These are phyloP conservation scores for Cadophora malorum DNA, from an alignment of 2,329 filamentous ascomycete species.

Conservation along the genomic window DNA sequence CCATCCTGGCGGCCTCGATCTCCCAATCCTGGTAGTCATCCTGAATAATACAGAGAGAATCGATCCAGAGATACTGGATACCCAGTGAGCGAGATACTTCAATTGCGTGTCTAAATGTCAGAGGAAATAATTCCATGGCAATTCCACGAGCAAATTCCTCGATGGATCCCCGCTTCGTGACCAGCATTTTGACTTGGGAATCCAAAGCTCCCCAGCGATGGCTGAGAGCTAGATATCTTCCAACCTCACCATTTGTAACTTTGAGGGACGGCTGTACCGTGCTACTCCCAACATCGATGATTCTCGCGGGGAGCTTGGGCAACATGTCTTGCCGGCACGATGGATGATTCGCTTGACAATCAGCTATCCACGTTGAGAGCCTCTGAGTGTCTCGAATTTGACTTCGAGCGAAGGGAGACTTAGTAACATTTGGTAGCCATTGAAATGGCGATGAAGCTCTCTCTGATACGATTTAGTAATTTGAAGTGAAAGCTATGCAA, in stretches of 20 bases:
- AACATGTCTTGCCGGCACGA: constrained; percentile 1
- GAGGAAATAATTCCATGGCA: neutral
- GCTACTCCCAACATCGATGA: neutral
- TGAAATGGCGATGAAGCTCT: neutral
- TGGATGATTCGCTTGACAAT: neutral
- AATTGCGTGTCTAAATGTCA: neutral
- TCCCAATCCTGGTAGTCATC: neutral
- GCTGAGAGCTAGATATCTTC: neutral
- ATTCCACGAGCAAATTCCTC: neutral
- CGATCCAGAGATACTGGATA: neutral
- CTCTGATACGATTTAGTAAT: neutral
- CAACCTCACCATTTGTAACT: neutral
- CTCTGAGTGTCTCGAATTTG: neutral
- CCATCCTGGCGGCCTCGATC: neutral
- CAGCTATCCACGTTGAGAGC: neutral
- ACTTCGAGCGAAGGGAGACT: neutral
- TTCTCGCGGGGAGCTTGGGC: neutral
- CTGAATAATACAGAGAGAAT: neutral
- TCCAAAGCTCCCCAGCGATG: neutral
- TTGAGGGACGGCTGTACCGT: neutral
- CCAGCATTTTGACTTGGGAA: neutral
- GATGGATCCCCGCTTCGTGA: neutral
- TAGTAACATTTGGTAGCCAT: neutral
- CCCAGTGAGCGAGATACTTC: neutral
- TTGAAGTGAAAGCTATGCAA: neutral